Base-by-base conservation (phyloP, 1,284 basidiomycete species). In the Boletus sp. region DNA sequence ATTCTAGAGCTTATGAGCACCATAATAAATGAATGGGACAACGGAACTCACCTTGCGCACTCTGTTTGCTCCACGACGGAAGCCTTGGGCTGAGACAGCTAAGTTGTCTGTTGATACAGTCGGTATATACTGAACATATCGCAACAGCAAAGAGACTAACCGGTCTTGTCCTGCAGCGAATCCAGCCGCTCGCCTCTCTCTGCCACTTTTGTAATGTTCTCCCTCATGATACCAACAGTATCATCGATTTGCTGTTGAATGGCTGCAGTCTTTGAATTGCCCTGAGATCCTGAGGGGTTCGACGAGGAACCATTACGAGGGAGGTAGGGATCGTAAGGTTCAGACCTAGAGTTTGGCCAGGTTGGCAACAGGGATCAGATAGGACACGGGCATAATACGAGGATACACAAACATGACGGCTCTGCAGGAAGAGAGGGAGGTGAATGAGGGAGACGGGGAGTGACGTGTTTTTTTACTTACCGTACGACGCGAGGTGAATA, bases 61-160 rank as follows among this genome's bases (percentile, higher is more conserved):
- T 54, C 92, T 82, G 75, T 96, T 97, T 45, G 96, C 96, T 55
- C 95, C 94, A 58, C 92, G 82, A 54, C 94, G 84, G 84, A 99
- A 99, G 25, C 94, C 94, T 74, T 99, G 96, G 10, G 95, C 96
- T n/a, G 94, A 97, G 32, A 97, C 91, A 25, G 95, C 94, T 49
- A 99, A 82, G 66, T 89, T 97, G 71, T 99, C 95, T 95, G 48
- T 44, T 16, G 22, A 41, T 44, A 50, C 48, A 17, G 23, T 50
- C 27, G 4, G 44, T 54, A 37, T 46, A 41, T 14, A 16, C 19
- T 23, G 9, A 26, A 20, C 16, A 17, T 32, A 42, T 46, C 8
- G 22, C 17, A 22, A 54, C 45, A 9, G 49, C 23, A 46, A 34
- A 38, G 46, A 22, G 20, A 77, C 87, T 61, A 61, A 94, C 94